A percentile compares a stretch with the other conserved stretches of the same genome.
These are phyloP conservation scores for Lignosus rhinocerotis DNA, from an alignment of 1,284 basidiomycete species.

Conservation along the genomic window DNA sequence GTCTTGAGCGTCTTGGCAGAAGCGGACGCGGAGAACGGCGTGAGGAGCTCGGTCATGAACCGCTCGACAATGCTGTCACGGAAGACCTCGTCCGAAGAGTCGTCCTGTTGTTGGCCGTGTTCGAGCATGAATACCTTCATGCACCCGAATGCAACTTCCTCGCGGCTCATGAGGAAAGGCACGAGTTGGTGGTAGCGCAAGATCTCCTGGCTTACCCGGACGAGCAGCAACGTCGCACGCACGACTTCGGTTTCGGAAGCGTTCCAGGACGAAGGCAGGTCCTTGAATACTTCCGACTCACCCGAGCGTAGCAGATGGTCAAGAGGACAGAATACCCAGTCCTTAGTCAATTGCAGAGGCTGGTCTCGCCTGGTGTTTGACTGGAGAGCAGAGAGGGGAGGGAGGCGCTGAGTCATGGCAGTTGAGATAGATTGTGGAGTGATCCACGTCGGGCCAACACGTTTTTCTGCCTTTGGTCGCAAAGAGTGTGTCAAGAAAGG, in stretches of 20 bases:
- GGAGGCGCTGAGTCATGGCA: conserved; percentile 56
- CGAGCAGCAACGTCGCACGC: conserved; percentile 45
- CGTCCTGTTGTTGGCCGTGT: conserved; percentile 61
- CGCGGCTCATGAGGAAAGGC: conserved; percentile 45
- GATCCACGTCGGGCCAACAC: conserved; percentile 47
- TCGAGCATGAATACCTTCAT: conserved; percentile 98
- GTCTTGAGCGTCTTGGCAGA: conserved; percentile 37
- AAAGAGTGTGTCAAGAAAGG: conserved; percentile 61
- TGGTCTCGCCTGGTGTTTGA: conserved; percentile 24
- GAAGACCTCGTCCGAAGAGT: conserved; percentile 67
- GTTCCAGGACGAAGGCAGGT: conserved; percentile 76
- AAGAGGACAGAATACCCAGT: conserved; percentile 77
- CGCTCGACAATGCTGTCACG: conserved; percentile 60
- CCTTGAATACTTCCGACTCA: conserved; percentile 69
- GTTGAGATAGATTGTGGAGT: conserved; percentile 54
- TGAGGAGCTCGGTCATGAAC: conserved; percentile 61
- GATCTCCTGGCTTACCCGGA: conserved; percentile 30
- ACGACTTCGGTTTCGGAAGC: conserved; percentile 81
- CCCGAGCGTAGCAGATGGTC: conserved; percentile 84
- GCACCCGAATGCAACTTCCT: conserved; percentile 70
- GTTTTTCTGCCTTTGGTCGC: conserved; percentile 32
- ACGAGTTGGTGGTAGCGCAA: conserved; percentile 45
- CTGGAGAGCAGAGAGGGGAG: conserved; percentile 36
- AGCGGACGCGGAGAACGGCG: conserved; percentile 48
- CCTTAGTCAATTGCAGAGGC: conserved; percentile 66